Evolutionary conservation across 805 yeast genomes (phyloP), one percentile per base, ranked within the genome.

Genomic region (Komagataella ulmi): DNA sequence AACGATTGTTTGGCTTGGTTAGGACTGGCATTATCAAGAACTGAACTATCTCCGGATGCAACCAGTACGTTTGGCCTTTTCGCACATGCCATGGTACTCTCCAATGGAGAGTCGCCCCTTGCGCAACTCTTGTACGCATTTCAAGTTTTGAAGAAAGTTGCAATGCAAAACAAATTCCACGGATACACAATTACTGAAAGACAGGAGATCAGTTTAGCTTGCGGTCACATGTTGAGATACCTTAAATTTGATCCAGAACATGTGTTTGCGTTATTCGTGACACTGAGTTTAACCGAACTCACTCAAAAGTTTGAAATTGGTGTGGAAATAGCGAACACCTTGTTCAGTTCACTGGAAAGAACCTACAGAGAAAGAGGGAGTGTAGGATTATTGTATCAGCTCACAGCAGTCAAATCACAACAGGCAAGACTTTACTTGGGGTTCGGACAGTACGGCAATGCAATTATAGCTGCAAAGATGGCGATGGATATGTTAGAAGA

Each of bases 1-100:
- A 85, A 81, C 51, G 75, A 74, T 50, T 72, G 86, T 0, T 71
- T 71, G 5, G 78, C 97, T 0, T 93, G 98, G 98, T 63, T 86
- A 36, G 97, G 96, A 1, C 81, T 83, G 14, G 40, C 14, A 5
- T 10, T 30, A 8, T 30, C 40, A 30, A 30, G 40, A 30, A 30
- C 7, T 30, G 40, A 30, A 30, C n/a, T 8, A 7, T 8, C 14
- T 12, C 40, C 40, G 14, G 14, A 30, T 10, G 40, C 14, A 30
- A 30, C 40, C 10, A 14, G 40, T 30, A 30, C 40, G 40, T 30
- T 30, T 4, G 70, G 74, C 12, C 63, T 86, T 49, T 82, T 82
- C 59, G 83, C 86, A 1, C 97, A 93, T 65, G 86, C 96, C 0
- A 85, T 76, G 57, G 75, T 81, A 10, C 67, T 91, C 49, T 80